Evolutionary conservation across 257 asterid genomes (phyloP).

Genomic region (Cordia subcordata): DNA sequence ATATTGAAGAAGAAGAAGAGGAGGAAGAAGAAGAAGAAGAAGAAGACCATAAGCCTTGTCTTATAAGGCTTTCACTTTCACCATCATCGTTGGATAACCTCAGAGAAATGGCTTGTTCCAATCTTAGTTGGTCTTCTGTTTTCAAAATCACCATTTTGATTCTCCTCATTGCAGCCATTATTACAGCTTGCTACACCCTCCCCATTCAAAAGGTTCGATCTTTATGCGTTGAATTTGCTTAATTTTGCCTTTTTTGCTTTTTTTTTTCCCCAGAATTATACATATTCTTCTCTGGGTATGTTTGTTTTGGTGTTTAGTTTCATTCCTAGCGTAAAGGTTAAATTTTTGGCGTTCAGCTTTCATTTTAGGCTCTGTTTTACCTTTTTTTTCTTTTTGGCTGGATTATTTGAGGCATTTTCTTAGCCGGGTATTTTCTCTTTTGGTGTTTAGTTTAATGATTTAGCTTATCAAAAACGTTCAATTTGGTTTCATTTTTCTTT

Average conservation of each 20-base stretch:
- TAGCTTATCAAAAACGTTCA: no score
- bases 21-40: constrained; percentile 2
- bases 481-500: background rate
- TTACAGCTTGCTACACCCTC: constrained; percentile 76
- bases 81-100: constrained; percentile 33
- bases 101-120: constrained; percentile 49
- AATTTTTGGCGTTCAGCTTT: constrained; percentile 6
- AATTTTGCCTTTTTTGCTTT: background rate
- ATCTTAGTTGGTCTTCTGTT: constrained; percentile 58
- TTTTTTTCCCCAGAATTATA: no score
- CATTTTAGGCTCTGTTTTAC: background rate
- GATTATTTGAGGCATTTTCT: background rate
- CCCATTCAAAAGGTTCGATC: constrained; percentile 75
- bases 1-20: background rate
- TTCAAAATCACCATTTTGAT: constrained; percentile 51
- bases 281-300: no score
- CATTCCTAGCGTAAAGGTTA: no score
- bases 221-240: background rate
- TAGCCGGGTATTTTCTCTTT: constrained; percentile 6
- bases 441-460: background rate
- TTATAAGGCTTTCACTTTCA: constrained; percentile 45
- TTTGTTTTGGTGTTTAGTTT: no score
- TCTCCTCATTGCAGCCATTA: constrained; percentile 56
- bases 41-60: constrained; percentile 54
- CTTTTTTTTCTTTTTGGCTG: constrained; percentile 1